These are phyloP conservation scores for Rhododendron molle DNA, from an alignment of 148 eudicot species.

Conservation along the genomic window DNA sequence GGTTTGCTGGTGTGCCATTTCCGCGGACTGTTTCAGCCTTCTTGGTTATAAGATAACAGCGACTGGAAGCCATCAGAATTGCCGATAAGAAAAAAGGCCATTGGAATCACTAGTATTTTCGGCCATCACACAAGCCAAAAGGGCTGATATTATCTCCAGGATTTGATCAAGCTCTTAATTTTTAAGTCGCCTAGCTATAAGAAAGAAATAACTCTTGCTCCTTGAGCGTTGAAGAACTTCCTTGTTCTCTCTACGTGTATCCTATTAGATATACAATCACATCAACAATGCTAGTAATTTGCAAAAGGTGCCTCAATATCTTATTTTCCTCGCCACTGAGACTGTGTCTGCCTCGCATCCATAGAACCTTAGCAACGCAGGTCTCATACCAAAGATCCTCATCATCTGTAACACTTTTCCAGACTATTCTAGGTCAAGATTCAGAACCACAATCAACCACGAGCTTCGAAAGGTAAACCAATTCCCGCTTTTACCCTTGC, in stretches of 20 bases:
- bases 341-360: not conserved
- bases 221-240: not conserved
- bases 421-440: not conserved
- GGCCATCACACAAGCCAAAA: not conserved
- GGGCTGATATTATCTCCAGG: not conserved
- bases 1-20: not conserved
- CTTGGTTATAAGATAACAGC: not conserved
- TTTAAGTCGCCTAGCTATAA: not conserved
- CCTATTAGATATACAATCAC: not conserved
- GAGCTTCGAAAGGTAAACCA: not conserved
- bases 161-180: not conserved
- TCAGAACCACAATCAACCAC: not conserved
- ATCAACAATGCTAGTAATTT: not conserved
- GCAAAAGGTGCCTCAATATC: too few relatives aligned
- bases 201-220: not conserved
- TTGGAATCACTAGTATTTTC: not conserved
- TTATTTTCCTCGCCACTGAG: not conserved
- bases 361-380: not conserved
- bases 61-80: not conserved
- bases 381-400: not conserved
- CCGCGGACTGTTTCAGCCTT: not conserved
- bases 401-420: not conserved
- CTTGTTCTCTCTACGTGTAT: not conserved
- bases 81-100: not conserved
- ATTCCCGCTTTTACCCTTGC: not conserved